Evolutionary conservation across 2,329 filamentous ascomycete genomes (phyloP).

Genomic region (Fusarium sp.): DNA sequence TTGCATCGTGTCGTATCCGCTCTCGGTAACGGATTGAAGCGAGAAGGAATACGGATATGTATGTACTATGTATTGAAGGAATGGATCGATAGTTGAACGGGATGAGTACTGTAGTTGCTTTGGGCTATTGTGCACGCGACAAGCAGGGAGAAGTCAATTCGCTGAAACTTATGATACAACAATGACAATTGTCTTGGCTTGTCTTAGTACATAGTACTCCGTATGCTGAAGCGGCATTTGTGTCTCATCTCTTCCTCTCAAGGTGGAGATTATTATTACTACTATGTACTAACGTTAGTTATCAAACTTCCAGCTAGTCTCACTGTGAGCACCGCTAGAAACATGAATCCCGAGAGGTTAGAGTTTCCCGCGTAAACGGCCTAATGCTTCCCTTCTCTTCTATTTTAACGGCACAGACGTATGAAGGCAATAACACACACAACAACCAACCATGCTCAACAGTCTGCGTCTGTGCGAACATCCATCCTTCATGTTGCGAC

Average conservation of each 20-base stretch:
- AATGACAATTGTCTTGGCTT: neutral
- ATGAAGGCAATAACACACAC: slow-evolving; percentile 21
- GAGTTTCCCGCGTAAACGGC: slow-evolving; percentile 25
- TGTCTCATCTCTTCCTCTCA: slow-evolving; percentile 7
- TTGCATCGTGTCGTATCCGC: slow-evolving; percentile 32
- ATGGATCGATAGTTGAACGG: neutral
- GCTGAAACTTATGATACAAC: slow-evolving; percentile 3
- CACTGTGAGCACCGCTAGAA: slow-evolving; percentile 6
- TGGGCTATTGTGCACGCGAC: slow-evolving; percentile 10
- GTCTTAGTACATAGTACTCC: slow-evolving; percentile 6
- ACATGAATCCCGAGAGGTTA: slow-evolving; percentile 1
- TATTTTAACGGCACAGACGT: slow-evolving; percentile 5
- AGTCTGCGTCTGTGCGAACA: slow-evolving; percentile 33
- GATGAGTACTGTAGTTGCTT: neutral
- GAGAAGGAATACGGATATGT: slow-evolving; percentile 8
- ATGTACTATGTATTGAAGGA: neutral
- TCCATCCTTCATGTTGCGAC: slow-evolving; percentile 9
- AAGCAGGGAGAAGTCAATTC: slow-evolving; percentile 17
- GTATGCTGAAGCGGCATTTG: slow-evolving; percentile 1
- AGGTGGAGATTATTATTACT: slow-evolving; percentile 22
- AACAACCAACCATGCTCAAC: neutral
- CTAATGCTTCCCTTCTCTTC: neutral
- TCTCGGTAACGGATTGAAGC: slow-evolving; percentile 32
- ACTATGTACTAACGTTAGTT: neutral
- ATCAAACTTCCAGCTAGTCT: slow-evolving; percentile 7